A percentile compares a stretch with the other conserved stretches of the same genome.
These are phyloP conservation scores for Gossypium laxum DNA, from an alignment of 441 rosid species.

Conservation along the genomic window DNA sequence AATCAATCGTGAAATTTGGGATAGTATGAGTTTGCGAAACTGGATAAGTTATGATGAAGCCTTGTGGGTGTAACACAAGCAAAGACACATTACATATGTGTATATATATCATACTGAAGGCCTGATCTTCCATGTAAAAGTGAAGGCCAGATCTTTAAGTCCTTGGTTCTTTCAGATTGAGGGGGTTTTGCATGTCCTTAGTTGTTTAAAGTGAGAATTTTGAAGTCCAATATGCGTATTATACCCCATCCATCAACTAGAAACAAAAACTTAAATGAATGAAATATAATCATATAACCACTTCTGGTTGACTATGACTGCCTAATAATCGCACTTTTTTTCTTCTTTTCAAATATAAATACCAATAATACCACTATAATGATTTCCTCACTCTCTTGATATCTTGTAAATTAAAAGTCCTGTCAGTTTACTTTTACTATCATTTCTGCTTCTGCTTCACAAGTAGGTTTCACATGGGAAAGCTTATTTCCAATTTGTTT, in stretches of 20 bases:
- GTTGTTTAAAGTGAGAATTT: background rate
- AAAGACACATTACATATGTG: background rate
- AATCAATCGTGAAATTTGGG: background rate
- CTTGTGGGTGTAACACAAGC: background rate
- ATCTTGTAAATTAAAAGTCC: background rate
- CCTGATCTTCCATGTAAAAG: background rate
- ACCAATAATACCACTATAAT: background rate
- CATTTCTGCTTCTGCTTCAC: background rate
- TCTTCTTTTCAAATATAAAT: slow-evolving; percentile 1
- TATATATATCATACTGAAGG: background rate
- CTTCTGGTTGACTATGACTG: background rate
- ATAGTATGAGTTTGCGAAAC: background rate
- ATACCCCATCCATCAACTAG: background rate
- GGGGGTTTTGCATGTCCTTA: background rate
- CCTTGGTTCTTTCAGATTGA: background rate
- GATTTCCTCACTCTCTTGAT: background rate
- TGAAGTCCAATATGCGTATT: background rate
- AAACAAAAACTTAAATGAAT: background rate
- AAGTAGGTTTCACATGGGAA: background rate
- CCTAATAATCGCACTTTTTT: background rate
- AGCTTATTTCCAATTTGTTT: background rate
- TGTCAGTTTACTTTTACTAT: background rate
- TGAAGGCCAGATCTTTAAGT: background rate
- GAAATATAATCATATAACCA: background rate
- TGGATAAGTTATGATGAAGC: background rate